Conservation (phyloP, 2,329 filamentous ascomycete species). For the Ceratocystis harringtonii region DNA sequence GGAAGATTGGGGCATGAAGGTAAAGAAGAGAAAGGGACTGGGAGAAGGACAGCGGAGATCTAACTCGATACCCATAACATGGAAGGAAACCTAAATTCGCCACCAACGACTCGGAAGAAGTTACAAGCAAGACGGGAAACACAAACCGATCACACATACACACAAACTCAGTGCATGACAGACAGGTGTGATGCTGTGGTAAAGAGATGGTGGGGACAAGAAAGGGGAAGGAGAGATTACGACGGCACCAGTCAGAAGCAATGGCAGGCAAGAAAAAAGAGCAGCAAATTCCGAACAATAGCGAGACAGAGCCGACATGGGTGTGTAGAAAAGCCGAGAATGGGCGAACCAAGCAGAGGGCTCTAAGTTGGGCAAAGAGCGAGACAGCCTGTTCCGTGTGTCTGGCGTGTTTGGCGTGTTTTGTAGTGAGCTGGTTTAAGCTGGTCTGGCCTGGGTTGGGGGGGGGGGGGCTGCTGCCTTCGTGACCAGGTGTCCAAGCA, state of each 20-base stretch:
- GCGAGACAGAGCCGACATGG: background rate
- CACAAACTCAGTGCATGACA: background rate
- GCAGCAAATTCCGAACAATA: background rate
- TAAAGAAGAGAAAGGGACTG: background rate
- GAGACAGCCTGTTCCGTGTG: too few species aligned
- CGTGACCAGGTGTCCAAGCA: too few species aligned
- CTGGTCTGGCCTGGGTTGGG: too few species aligned
- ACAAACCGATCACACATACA: background rate
- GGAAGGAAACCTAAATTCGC: background rate
- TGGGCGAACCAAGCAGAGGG: background rate
- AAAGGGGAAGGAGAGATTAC: background rate
- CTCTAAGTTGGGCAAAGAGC: too few species aligned
- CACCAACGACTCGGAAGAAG: background rate
- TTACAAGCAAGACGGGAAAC: conserved; percentile 8
- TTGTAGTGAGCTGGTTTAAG: too few species aligned
- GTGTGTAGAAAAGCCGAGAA: background rate
- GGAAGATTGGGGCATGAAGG: conserved; percentile 29
- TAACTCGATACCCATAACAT: background rate
- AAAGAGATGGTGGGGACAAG: background rate
- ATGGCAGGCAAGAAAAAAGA: background rate
- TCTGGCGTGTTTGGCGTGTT: too few species aligned
- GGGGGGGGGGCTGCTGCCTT: too few species aligned
- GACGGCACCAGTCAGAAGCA: background rate
- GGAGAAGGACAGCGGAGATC: background rate
- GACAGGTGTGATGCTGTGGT: background rate